Base-by-base conservation (phyloP, 176 grass and related monocot species). In the Tillandsia fasciculata region DNA sequence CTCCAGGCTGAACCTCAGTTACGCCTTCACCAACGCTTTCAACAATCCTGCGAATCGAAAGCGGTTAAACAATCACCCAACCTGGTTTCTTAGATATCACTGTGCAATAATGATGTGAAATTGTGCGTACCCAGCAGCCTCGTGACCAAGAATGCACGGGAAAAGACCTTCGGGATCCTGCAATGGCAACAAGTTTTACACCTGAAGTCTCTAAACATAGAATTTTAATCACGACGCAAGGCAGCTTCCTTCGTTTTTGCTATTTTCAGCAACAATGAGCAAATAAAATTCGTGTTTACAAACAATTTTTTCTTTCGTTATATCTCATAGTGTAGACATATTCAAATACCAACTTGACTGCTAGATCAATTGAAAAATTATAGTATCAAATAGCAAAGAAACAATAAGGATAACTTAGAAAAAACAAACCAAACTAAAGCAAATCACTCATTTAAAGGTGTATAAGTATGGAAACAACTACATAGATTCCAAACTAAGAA, bases 151-250 rank as follows among this genome's bases (percentile, higher is more conserved):
- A 76, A 99, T 90, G 87, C 94, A 99, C 12, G 94, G 94, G 66
- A 99, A 99, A 47, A 99, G 94, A 17, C 94, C 94, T 80, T 99
- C 94, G 2, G 89, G 89, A 88, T 99, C 94, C 94, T 93, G 84
- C 54, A 88, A 23, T 59, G 11, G 2, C 18, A 82, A 74, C 53
- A 56, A 42, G 3, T 42, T 42, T 42, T 42, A 42, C 33, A 42
- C 33, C 1, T 7, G 33, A 42, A 42, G 33, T 42, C 33, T 42
- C 33, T 42, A 42, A 42, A 42, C 33, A 42, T 5, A 42, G 33
- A 42, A 42, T 42, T 42, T 42, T 42, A 42, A 42, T 42, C 33
- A 1, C 33, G 33, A 42, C 28, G 33, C 33, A 6, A 42, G 33
- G 33, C 33, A 42, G 0, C 0, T 42, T 42, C 3, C 33, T 42